phyloP scores from a whole-genome alignment of 164 flowering plant genomes.

The Piper longum region DNA sequence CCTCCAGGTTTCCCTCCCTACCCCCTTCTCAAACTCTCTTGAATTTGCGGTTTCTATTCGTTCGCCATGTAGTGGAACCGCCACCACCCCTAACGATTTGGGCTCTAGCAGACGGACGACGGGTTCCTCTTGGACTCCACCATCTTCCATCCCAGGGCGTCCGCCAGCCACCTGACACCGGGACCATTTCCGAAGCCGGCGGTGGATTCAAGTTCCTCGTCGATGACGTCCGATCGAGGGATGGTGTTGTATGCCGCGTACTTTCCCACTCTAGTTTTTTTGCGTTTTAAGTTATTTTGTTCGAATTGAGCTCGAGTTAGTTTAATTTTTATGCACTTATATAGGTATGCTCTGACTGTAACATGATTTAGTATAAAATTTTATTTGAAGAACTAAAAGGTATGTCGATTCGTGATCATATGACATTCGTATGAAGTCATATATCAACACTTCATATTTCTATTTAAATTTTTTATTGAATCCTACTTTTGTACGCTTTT shows the following conservation, averaged over 20 bases:
- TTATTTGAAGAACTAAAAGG: neutral
- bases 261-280: no score
- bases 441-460: neutral
- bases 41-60: neutral
- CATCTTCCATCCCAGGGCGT: conserved; percentile 86
- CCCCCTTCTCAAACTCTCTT: neutral
- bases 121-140: conserved; percentile 69
- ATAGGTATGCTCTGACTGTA: neutral
- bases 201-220: conserved; percentile 43
- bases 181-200: conserved; percentile 26
- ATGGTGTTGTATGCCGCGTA: conserved; percentile 36
- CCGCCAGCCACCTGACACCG: conserved; percentile 75
- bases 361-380: neutral
- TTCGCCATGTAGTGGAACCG: neutral
- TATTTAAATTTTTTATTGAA: no score
- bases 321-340: no score
- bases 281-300: no score
- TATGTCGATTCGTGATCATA: neutral
- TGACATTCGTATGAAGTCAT: neutral
- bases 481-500: no score
- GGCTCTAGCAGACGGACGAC: conserved; percentile 35
- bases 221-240: conserved; percentile 60
- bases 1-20: conserved; percentile 25
- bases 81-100: neutral
- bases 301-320: no score